Evolutionary conservation across 2,329 filamentous ascomycete genomes (phyloP).

Genomic region (Fusarium sp.): DNA sequence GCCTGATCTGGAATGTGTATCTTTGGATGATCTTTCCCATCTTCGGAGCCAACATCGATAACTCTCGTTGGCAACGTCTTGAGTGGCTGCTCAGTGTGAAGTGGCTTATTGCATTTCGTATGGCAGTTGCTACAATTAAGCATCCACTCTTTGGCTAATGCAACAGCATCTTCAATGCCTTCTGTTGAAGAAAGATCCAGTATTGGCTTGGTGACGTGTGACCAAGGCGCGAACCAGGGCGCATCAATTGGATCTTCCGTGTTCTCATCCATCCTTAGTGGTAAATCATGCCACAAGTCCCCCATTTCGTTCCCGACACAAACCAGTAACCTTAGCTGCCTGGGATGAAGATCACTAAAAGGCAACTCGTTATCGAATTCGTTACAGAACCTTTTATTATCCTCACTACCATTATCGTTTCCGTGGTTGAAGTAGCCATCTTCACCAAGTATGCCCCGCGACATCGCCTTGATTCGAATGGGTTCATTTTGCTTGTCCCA

Average conservation of each 20-base stretch:
- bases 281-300: neutral
- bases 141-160: neutral
- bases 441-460: neutral
- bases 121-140: neutral
- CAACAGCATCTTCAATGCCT: neutral
- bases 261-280: neutral
- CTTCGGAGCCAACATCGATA: neutral
- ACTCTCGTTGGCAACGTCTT: slow-evolving; percentile 8
- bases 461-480: neutral
- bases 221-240: too few species aligned
- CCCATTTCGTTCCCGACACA: neutral
- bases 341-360: neutral
- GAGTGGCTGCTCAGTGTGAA: too few species aligned
- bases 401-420: neutral
- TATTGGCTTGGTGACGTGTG: neutral
- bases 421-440: neutral
- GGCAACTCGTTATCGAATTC: neutral
- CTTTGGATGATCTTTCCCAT: neutral
- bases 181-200: neutral
- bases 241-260: neutral
- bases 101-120: neutral
- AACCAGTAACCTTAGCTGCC: neutral
- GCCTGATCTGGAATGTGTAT: neutral
- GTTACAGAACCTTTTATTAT: neutral
- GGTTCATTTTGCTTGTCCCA: neutral